A percentile compares a stretch with the other conserved stretches of the same genome.
Evolutionary conservation across 78 protist genomes (phyloP).

Genomic region (Cavenderia fasciculata): DNA sequence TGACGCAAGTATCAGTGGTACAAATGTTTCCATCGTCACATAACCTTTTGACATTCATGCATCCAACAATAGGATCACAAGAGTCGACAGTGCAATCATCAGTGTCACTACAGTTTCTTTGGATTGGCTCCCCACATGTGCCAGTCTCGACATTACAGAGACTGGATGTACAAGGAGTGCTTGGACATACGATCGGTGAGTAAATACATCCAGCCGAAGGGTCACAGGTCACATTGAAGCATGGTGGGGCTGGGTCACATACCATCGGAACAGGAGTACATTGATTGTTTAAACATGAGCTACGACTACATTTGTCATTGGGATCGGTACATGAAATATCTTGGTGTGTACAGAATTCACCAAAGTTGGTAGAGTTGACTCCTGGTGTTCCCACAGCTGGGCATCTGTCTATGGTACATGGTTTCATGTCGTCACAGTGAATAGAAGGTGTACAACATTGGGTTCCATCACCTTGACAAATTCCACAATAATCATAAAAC

Average conservation of each 20-base stretch:
- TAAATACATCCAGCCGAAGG: background rate
- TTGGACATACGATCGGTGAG: background rate
- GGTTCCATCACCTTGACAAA: constrained; percentile 1
- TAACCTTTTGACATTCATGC: background rate
- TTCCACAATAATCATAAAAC: background rate
- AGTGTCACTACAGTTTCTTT: background rate
- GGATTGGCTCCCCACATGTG: background rate
- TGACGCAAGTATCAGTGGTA: constrained; percentile 38
- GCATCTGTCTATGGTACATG: constrained; percentile 45
- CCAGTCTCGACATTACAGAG: background rate
- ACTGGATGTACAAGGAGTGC: background rate
- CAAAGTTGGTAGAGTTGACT: background rate
- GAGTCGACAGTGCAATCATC: constrained; percentile 5
- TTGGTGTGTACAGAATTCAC: background rate
- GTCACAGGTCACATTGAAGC: background rate
- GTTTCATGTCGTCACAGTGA: constrained; percentile 31
- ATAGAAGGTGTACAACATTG: background rate
- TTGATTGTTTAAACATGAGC: background rate
- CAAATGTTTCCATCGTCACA: constrained; percentile 55
- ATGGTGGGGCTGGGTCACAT: background rate
- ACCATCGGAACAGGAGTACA: background rate
- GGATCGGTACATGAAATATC: no score
- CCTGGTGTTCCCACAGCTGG: background rate
- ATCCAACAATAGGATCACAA: background rate
- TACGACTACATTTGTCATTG: no score